Evolutionary conservation across 2,329 filamentous ascomycete genomes (phyloP).

Genomic region (Tetracladium maxilliforme): DNA sequence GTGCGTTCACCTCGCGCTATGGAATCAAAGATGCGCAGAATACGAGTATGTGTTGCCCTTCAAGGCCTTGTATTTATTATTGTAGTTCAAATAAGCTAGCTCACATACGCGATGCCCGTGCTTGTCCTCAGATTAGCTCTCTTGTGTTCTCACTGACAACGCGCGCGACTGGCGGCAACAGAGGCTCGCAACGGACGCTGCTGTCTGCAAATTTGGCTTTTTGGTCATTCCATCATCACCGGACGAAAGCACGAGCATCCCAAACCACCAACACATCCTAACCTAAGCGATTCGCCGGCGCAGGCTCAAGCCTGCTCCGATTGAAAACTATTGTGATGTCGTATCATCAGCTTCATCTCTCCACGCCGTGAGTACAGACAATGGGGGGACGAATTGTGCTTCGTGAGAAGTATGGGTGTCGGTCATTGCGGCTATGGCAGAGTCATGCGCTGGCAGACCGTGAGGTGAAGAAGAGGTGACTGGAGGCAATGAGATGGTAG

Average conservation of each 20-base stretch:
- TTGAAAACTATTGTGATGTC: slow-evolving; percentile 17
- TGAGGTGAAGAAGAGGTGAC: too few relatives aligned
- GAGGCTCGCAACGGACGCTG: slow-evolving; percentile 12
- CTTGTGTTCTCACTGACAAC: slow-evolving; percentile 20
- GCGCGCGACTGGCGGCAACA: slow-evolving; percentile 8
- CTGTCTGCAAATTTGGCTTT: slow-evolving; percentile 22
- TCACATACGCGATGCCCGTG: slow-evolving; percentile 1
- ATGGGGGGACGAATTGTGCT: not conserved
- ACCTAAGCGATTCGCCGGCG: slow-evolving; percentile 2
- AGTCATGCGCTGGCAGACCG: too few relatives aligned
- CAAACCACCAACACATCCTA: slow-evolving; percentile 4
- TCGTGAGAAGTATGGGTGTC: not conserved
- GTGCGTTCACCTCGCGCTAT: not conserved
- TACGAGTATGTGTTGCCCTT: not conserved
- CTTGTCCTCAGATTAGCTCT: slow-evolving; percentile 21
- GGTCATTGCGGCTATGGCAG: not conserved
- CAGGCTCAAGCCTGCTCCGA: slow-evolving; percentile 11
- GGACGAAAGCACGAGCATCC: slow-evolving; percentile 9
- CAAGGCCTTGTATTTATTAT: slow-evolving; percentile 2
- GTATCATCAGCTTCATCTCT: not conserved
- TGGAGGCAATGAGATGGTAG: too few relatives aligned
- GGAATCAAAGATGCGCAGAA: slow-evolving; percentile 1
- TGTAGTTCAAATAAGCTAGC: not conserved
- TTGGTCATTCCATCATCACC: slow-evolving; percentile 20
- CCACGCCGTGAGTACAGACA: not conserved